Conservation (phyloP, 1,139 yeast species). For the Suhomyces guaymorum region DNA sequence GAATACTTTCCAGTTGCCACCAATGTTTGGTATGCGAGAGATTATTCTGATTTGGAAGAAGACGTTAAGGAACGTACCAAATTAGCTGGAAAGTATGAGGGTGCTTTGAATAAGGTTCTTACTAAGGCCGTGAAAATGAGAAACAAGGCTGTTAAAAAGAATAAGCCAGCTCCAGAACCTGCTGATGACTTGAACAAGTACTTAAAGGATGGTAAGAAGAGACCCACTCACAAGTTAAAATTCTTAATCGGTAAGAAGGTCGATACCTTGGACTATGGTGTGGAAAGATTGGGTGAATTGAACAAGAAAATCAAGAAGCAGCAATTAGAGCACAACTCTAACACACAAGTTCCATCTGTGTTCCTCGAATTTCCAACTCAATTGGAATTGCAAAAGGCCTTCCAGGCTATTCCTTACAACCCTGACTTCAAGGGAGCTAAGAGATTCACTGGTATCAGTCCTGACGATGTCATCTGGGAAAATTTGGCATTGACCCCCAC, state of each 20-base stretch:
- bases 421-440: constrained; percentile 64
- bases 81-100: constrained; percentile 58
- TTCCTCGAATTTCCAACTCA: constrained; percentile 86
- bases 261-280: constrained; percentile 73
- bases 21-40: constrained; percentile 64
- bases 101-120: constrained; percentile 54
- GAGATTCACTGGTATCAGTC: constrained; percentile 60
- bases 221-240: constrained; percentile 65
- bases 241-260: constrained; percentile 75
- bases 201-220: constrained; percentile 59
- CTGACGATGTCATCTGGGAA: constrained; percentile 82
- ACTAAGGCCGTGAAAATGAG: constrained; percentile 58
- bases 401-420: constrained; percentile 72
- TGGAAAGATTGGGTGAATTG: constrained; percentile 64
- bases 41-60: constrained; percentile 52
- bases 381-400: constrained; percentile 87
- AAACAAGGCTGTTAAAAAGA: constrained; percentile 58
- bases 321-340: constrained; percentile 51
- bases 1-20: constrained; percentile 61
- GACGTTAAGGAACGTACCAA: constrained; percentile 57
- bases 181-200: constrained; percentile 56
- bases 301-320: constrained; percentile 62
- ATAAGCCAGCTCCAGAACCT: constrained; percentile 54
- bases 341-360: constrained; percentile 65
- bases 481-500: constrained; percentile 53